phyloP scores from a whole-genome alignment of 106 monocot genomes.

The Cymbidium sinense region DNA sequence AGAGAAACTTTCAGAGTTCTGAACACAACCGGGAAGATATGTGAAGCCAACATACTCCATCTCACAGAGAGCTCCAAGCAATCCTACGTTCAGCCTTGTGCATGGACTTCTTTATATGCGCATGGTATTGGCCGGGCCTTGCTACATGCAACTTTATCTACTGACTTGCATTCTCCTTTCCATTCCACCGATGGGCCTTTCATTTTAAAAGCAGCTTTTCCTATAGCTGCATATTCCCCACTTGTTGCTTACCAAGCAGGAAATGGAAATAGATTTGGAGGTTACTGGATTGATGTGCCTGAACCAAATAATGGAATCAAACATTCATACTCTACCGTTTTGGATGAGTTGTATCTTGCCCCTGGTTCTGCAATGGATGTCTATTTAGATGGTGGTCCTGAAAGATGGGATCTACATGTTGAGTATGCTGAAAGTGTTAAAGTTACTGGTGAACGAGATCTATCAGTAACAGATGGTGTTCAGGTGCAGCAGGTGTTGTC shows the following conservation, averaged over 20 bases:
- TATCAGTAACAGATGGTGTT: conserved; percentile 16
- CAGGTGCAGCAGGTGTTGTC: conserved; percentile 26
- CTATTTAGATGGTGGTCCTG: conserved; percentile 72
- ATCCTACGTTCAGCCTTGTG: conserved; percentile 39
- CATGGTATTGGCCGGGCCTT: conserved; percentile 54
- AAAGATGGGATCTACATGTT: conserved; percentile 56
- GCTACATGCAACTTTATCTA: conserved; percentile 59
- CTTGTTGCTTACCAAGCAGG: conserved; percentile 59
- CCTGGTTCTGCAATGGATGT: conserved; percentile 84
- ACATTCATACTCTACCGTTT: conserved; percentile 19
- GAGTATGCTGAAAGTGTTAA: conserved; percentile 64
- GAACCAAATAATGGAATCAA: conserved; percentile 19
- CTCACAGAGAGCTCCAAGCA: conserved; percentile 14
- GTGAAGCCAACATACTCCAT: conserved; percentile 11
- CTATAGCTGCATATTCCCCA: conserved; percentile 61
- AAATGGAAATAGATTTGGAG: conserved; percentile 85
- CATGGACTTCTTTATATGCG: conserved; percentile 61
- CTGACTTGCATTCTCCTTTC: conserved; percentile 30
- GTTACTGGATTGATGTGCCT: conserved; percentile 58
- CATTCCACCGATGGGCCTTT: conserved; percentile 27
- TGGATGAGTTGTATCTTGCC: conserved; percentile 67
- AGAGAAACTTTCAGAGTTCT: conserved; percentile 51
- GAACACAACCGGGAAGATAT: conserved; percentile 19
- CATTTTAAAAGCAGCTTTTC: conserved; percentile 41
- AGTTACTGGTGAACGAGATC: conserved; percentile 29